Evolutionary conservation across 352 stramenopile species (phyloP).

Genomic region (Plasmopara viticola): DNA sequence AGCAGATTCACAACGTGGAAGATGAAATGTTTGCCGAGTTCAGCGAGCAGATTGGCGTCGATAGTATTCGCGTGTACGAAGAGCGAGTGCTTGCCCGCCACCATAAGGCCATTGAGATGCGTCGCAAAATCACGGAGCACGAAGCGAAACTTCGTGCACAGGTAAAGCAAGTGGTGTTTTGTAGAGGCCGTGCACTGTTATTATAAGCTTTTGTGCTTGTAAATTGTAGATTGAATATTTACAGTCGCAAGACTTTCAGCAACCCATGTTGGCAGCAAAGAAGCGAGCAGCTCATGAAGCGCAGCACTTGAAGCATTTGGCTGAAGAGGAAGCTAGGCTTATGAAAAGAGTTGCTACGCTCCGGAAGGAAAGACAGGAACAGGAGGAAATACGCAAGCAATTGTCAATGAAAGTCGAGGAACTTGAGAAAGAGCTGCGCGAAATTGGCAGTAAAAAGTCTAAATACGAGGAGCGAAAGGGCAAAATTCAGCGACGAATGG

Average conservation of each 20-base stretch:
- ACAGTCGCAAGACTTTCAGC: slow-evolving; percentile 56
- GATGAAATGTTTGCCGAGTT: slow-evolving; percentile 85
- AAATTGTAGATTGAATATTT: slow-evolving; percentile 49
- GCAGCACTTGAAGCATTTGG: slow-evolving; percentile 45
- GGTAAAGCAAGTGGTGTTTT: slow-evolving; percentile 23
- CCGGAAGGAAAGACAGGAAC: slow-evolving; percentile 68
- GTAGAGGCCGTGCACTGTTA: not conserved
- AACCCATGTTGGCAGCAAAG: slow-evolving; percentile 39
- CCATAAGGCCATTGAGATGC: slow-evolving; percentile 57
- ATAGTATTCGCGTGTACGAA: slow-evolving; percentile 89
- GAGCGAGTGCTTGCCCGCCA: slow-evolving; percentile 88
- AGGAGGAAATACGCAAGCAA: slow-evolving; percentile 30
- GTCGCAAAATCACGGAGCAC: slow-evolving; percentile 68
- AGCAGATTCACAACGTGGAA: slow-evolving; percentile 66
- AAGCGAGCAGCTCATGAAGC: slow-evolving; percentile 41
- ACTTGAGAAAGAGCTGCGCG: slow-evolving; percentile 57
- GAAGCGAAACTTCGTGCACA: slow-evolving; percentile 80
- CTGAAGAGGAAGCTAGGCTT: slow-evolving; percentile 41
- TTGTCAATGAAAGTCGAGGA: slow-evolving; percentile 39
- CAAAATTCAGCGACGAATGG: slow-evolving; percentile 80
- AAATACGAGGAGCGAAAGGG: slow-evolving; percentile 60
- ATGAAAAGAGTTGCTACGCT: slow-evolving; percentile 48
- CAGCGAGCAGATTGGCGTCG: slow-evolving; percentile 64
- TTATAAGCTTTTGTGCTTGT: slow-evolving; percentile 9
- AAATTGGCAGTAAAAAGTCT: slow-evolving; percentile 51